A percentile compares a stretch with the other conserved stretches of the same genome.
Evolutionary conservation across 192 early-diverging fungal species (phyloP).

Genomic region (Coemansia sp.): DNA sequence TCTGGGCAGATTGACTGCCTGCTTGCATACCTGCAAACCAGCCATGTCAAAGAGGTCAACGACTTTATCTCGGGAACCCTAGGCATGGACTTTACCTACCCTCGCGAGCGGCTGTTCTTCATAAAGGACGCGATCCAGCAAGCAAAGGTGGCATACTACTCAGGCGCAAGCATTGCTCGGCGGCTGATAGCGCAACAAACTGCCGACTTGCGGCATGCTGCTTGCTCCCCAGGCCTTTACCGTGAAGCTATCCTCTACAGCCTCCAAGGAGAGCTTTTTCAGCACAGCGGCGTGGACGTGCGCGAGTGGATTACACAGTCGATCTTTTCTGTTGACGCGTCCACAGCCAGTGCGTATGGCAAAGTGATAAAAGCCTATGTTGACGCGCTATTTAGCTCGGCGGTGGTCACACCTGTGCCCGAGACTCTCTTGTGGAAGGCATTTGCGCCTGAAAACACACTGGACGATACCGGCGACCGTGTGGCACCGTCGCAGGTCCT

Average conservation of each 20-base stretch:
- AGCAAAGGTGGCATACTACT: slow-evolving; percentile 11
- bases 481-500: slow-evolving; percentile 36
- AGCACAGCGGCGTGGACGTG: slow-evolving; percentile 41
- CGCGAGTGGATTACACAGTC: slow-evolving; percentile 40
- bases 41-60: slow-evolving; percentile 20
- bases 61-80: slow-evolving; percentile 16
- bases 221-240: slow-evolving; percentile 4
- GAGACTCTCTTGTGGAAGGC: slow-evolving; percentile 29
- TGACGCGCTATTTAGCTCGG: slow-evolving; percentile 26
- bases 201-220: not conserved
- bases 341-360: slow-evolving; percentile 18
- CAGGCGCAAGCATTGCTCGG: slow-evolving; percentile 12
- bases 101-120: slow-evolving; percentile 43
- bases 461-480: not conserved
- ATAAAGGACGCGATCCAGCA: slow-evolving; percentile 28
- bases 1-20: slow-evolving; percentile 25
- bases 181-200: slow-evolving; percentile 13
- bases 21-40: slow-evolving; percentile 23
- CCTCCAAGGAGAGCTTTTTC: slow-evolving; percentile 34
- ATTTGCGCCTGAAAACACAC: slow-evolving; percentile 26
- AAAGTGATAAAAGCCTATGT: slow-evolving; percentile 41
- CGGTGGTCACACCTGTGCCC: slow-evolving; percentile 38
- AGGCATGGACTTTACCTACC: slow-evolving; percentile 43
- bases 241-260: slow-evolving; percentile 23
- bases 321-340: slow-evolving; percentile 8